Evolutionary conservation across 1,284 basidiomycete genomes (phyloP), one percentile per base, ranked within the genome.

Genomic region (Clitocybe nebularis): DNA sequence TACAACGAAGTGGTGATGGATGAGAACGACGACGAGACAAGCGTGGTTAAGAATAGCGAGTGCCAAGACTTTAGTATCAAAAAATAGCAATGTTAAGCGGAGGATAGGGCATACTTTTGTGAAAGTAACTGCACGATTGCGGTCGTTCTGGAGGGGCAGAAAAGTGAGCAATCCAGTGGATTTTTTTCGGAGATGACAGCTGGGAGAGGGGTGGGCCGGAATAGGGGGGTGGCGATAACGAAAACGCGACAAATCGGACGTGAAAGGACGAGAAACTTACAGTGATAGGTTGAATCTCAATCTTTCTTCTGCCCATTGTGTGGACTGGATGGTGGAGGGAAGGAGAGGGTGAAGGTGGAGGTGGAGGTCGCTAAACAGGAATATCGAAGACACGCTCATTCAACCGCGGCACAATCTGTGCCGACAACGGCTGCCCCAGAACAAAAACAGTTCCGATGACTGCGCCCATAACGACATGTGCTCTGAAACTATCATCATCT

Each of bases 1-100:
- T 25, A 28, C 26, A 39, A 23, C 19, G 14, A 46, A 48, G 46
- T 34, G 51, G 39, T 28, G 32, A 55, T 36, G 43, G 46, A 49
- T 21, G 41, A 41, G 45, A 48, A 46, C 34, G 19, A 29, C 11
- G 29, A 32, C 26, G 29, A 32, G 29, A 17, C 14, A 17, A 17
- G 19, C 7, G 9, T 32, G 14, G 29, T 32, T 32, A 32, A 32
- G 29, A 32, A 32, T 32, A 32, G 29, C 29, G 29, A 32, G n/a
- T 32, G 29, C 29, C 29, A 32, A 32, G 29, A 32, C 29, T 32
- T 32, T 32, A 32, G 29, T 32, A 32, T 32, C 29, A n/a, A 32
- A 32, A 32, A 32, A 32, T 32, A 32, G 29, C 29, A 32, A 32
- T 3, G 29, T 32, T 16, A 32, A 32, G 13, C 29, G 29, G n/a